Evolutionary conservation across 305 asterid genomes (phyloP).

Genomic region (Solanum hybrid): DNA sequence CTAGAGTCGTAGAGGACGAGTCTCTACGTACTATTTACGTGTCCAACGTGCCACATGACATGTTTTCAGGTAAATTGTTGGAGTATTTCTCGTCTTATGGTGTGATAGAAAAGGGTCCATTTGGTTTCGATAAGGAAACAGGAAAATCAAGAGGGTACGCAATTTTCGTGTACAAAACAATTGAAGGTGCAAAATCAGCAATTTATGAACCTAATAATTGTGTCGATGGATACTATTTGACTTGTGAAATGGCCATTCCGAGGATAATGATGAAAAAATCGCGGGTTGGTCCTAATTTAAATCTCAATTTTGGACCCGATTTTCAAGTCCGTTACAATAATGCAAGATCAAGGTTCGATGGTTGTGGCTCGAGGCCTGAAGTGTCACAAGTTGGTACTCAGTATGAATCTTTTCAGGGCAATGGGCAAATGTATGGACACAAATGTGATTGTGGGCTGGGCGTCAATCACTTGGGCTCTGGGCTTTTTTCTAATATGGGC

Average conservation of each 20-base stretch:
- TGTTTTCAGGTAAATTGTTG: conserved; percentile 31
- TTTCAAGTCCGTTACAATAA: background rate
- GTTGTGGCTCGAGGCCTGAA: background rate
- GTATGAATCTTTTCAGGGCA: background rate
- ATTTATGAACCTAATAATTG: conserved; percentile 47
- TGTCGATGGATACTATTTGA: conserved; percentile 44
- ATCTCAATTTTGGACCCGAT: background rate
- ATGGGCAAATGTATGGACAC: background rate
- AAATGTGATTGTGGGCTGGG: background rate
- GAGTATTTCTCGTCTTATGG: conserved; percentile 51
- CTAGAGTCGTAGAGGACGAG: too few species aligned
- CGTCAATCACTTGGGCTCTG: background rate
- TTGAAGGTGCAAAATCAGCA: conserved; percentile 45
- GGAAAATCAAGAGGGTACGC: conserved; percentile 57
- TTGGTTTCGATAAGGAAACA: conserved; percentile 50
- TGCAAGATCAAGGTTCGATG: background rate
- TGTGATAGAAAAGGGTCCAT: conserved; percentile 65
- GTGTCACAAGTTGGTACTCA: background rate
- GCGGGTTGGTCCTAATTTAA: background rate
- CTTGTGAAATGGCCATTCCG: conserved; percentile 37
- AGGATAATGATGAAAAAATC: background rate
- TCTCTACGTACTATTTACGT: conserved; percentile 19
- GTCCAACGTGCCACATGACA: conserved; percentile 48
- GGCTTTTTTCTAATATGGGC: background rate
- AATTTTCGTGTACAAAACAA: conserved; percentile 43